A percentile compares a stretch with the other conserved stretches of the same genome.
These are phyloP conservation scores for Austroboletus eburneus DNA, from an alignment of 768 basidiomycete genomes.

Conservation along the genomic window DNA sequence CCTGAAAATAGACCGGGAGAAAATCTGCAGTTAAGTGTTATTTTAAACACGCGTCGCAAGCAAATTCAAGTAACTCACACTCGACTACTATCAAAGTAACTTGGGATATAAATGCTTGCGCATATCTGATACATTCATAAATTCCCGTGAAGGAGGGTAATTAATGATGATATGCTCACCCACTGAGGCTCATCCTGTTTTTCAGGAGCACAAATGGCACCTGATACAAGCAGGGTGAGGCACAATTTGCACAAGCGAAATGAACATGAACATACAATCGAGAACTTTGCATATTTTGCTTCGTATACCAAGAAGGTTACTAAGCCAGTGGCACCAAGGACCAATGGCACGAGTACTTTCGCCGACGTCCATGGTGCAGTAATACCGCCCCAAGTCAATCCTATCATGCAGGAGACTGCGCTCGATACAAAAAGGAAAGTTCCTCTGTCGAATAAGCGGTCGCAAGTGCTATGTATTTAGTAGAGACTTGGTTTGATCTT, in stretches of 20 bases:
- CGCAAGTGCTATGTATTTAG: neutral
- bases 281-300: conserved; percentile 20
- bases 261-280: conserved; percentile 30
- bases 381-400: conserved; percentile 47
- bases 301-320: conserved; percentile 40
- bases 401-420: conserved; percentile 35
- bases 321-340: conserved; percentile 39
- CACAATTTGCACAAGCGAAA: neutral
- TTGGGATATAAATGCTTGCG: conserved; percentile 23
- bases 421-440: conserved; percentile 38
- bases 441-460: conserved; percentile 28
- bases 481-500: conserved; percentile 10
- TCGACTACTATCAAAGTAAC: conserved; percentile 12
- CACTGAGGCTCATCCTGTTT: conserved; percentile 30
- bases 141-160: too few species aligned
- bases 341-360: conserved; percentile 40
- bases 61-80: conserved; percentile 15
- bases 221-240: neutral
- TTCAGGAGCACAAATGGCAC: conserved; percentile 17
- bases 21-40: conserved; percentile 28
- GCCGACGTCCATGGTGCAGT: conserved; percentile 40
- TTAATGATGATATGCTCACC: conserved; percentile 14
- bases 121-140: conserved; percentile 19
- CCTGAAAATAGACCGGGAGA: conserved; percentile 41
- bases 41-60: neutral